Conservation (phyloP, 192 early-diverging fungal genomes). For the Mortierella antarctica region DNA sequence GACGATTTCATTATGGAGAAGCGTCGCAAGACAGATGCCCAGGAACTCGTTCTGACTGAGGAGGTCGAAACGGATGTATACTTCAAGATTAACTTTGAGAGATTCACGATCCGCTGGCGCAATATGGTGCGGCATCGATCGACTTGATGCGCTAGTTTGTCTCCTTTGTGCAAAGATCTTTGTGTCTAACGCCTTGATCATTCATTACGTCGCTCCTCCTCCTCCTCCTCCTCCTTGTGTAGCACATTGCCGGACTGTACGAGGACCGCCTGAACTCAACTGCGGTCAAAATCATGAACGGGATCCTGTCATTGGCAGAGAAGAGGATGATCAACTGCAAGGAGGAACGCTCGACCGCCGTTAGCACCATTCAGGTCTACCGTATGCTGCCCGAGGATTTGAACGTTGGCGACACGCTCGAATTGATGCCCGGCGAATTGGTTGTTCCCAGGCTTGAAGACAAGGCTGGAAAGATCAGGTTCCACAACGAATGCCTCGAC, state of each 20-base stretch:
- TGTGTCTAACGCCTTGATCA: neutral
- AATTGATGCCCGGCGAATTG: constrained; percentile 31
- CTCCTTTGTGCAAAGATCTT: neutral
- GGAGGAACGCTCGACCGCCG: constrained; percentile 47
- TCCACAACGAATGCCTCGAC: constrained; percentile 52
- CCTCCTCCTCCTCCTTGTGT: neutral
- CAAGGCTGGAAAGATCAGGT: constrained; percentile 1
- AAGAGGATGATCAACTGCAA: constrained; percentile 63
- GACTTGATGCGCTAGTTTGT: neutral
- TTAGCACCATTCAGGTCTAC: constrained; percentile 19
- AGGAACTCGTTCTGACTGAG: constrained; percentile 30
- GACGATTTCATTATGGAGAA: constrained; percentile 23
- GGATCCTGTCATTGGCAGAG: constrained; percentile 69
- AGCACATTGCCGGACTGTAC: constrained; percentile 70
- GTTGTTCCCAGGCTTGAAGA: constrained; percentile 21
- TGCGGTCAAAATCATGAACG: constrained; percentile 68
- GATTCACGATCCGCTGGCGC: constrained; percentile 73
- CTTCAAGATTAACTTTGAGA: constrained; percentile 75
- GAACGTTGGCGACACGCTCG: constrained; percentile 37
- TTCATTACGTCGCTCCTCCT: neutral
- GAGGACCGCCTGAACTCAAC: constrained; percentile 69
- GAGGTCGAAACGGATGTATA: constrained; percentile 68
- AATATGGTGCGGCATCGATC: constrained; percentile 53
- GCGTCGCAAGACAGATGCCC: constrained; percentile 8
- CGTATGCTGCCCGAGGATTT: constrained; percentile 28